Percentiles rank a stretch among this genome's conserved stretches.
These are phyloP conservation scores for Leccinum solheimii DNA, from an alignment of 1,284 basidiomycete species.

Conservation along the genomic window DNA sequence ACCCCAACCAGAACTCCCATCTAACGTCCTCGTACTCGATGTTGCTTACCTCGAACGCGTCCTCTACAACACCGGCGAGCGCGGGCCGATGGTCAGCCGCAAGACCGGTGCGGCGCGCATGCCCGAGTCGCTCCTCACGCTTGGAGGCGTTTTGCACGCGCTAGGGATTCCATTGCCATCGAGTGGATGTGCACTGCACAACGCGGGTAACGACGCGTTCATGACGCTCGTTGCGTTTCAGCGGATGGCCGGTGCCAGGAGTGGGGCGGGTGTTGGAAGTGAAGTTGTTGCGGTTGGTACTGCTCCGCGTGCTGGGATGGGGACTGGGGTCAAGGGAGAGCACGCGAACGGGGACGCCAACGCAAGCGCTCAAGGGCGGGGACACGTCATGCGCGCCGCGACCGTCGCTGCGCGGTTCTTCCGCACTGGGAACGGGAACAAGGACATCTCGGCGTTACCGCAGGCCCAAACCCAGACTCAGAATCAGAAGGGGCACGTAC, in stretches of 20 bases:
- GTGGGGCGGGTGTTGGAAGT: background rate
- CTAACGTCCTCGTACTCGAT: constrained; percentile 74
- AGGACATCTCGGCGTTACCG: background rate
- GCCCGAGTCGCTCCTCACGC: constrained; percentile 50
- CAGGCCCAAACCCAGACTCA: background rate
- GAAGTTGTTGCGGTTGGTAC: background rate
- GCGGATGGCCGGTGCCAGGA: constrained; percentile 53
- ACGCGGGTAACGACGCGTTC: constrained; percentile 73
- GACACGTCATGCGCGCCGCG: constrained; percentile 12
- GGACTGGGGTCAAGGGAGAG: too few relatives aligned
- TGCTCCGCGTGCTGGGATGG: background rate
- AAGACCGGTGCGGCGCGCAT: constrained; percentile 51
- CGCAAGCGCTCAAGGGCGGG: background rate
- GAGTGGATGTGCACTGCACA: constrained; percentile 47
- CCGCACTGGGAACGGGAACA: constrained; percentile 11
- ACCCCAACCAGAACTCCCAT: constrained; percentile 58
- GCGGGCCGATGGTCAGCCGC: constrained; percentile 61
- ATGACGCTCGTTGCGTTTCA: constrained; percentile 64
- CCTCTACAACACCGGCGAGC: constrained; percentile 55
- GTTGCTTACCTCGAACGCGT: constrained; percentile 60
- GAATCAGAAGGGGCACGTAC: background rate
- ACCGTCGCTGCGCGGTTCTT: constrained; percentile 22
- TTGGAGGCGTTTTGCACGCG: constrained; percentile 56
- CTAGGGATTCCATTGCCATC: constrained; percentile 41
- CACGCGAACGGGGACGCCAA: background rate